Evolutionary conservation across 1,139 yeast genomes (phyloP), one percentile per base, ranked within the genome.

Genomic region (Citeromyces siamensis): DNA sequence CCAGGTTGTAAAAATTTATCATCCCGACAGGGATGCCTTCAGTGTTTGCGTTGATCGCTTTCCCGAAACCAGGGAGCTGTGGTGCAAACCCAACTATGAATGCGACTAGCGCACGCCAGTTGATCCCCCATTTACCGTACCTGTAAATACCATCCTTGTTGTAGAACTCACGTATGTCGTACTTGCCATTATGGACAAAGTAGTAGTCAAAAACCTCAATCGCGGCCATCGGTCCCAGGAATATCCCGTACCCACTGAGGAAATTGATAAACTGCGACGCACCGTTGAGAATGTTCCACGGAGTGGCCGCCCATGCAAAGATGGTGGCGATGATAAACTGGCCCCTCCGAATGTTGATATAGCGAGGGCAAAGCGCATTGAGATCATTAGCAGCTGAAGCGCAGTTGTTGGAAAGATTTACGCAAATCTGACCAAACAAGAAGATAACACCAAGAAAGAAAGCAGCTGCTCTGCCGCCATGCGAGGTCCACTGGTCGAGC

Each of bases 301-400:
- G 64, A 38, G 51, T 54, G 23, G 52, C 45, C 6, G 47, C 45
- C 26, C 51, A 42, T 18, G 57, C 53, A n/a, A 37, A 29, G 32
- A 55, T 37, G 6, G 47, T 34, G 34, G 51, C 41, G 29, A 49
- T 46, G 20, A 55, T 40, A 28, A 50, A 48, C 5, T 59, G 51
- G 32, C 60, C 65, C 46, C 62, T 46, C 41, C 50, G 46, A 21
- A 57, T 54, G 38, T 56, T 55, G 37, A 58, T 47, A 40, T 50
- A 56, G 38, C 45, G 49, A n/a, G 62, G 64, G 21, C 42, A 46
- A 4, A 57, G 37, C 3, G 56, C 60, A 3, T 57, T 42, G 37
- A 59, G 40, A 42, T 55, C 59, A 60, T 56, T 58, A 6, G 76
- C 77, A 46, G 71, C 71, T 1, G 75, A 66, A 37, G 72, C 65